Evolutionary conservation across 768 basidiomycete species (phyloP).

Genomic region (Pholiota conissans): DNA sequence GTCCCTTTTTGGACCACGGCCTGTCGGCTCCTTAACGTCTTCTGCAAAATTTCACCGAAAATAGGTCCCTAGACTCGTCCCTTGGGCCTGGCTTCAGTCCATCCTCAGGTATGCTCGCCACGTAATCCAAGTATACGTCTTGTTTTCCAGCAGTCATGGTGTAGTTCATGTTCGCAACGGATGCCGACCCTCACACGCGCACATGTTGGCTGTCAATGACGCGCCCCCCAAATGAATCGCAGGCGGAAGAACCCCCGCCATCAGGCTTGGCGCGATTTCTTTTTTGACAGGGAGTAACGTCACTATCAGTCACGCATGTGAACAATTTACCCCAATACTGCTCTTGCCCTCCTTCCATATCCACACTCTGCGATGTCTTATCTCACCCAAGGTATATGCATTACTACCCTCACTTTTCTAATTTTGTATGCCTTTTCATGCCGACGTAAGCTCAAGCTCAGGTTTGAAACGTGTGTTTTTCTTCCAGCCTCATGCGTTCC

Average conservation of each 20-base stretch:
- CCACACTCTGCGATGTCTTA: background rate
- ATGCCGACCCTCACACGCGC: background rate
- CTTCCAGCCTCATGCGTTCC: background rate
- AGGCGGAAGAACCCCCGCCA: background rate
- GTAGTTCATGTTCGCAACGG: too few species aligned
- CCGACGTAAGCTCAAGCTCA: background rate
- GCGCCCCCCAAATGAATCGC: background rate
- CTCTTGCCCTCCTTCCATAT: background rate
- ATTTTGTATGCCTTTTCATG: background rate
- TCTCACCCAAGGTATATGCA: background rate
- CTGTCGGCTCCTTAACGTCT: background rate
- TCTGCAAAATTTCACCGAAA: background rate
- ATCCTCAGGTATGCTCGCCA: too few species aligned
- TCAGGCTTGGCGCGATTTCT: background rate
- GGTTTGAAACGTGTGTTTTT: background rate
- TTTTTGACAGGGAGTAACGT: background rate
- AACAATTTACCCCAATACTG: background rate
- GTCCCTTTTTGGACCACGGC: conserved; percentile 4
- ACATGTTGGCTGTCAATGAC: background rate
- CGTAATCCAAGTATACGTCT: too few species aligned
- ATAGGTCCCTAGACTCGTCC: background rate
- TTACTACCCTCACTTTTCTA: too few species aligned
- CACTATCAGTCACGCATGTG: background rate
- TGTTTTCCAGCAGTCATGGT: too few species aligned
- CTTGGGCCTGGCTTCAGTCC: background rate